phyloP scores from a whole-genome alignment of 1,139 yeast genomes.

The Candida tetrigidarum region DNA sequence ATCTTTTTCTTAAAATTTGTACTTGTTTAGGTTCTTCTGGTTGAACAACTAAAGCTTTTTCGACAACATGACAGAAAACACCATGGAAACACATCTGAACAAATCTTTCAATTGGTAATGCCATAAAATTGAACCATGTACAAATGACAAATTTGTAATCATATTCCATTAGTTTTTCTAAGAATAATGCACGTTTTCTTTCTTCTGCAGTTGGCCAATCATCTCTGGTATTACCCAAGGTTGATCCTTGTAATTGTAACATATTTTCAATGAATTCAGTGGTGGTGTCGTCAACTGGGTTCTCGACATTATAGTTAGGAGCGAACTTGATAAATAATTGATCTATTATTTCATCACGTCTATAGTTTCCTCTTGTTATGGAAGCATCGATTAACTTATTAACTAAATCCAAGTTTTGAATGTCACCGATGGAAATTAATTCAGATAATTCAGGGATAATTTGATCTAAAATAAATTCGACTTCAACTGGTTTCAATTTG shows the following conservation, averaged over 20 bases:
- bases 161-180: constrained; percentile 71
- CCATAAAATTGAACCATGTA: constrained; percentile 63
- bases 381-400: constrained; percentile 73
- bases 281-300: constrained; percentile 41
- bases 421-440: constrained; percentile 53
- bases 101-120: constrained; percentile 60
- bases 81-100: constrained; percentile 83
- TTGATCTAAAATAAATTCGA: constrained; percentile 66
- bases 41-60: constrained; percentile 53
- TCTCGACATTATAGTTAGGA: constrained; percentile 43
- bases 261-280: constrained; percentile 67
- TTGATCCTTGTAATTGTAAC: constrained; percentile 65
- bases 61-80: constrained; percentile 86
- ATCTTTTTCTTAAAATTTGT: constrained; percentile 63
- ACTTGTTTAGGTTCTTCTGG: constrained; percentile 50
- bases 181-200: constrained; percentile 75
- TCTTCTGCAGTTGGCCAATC: constrained; percentile 95
- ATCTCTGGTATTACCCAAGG: constrained; percentile 78
- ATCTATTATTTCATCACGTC: constrained; percentile 65
- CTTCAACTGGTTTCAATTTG: constrained; percentile 62
- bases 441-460: constrained; percentile 69
- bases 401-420: constrained; percentile 72
- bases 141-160: constrained; percentile 62
- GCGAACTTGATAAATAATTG: constrained; percentile 65
- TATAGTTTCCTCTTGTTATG: constrained; percentile 57